These are phyloP conservation scores for sunflower (Helianthus annuus) DNA, from an alignment of 129 eudicot genomes.

Conservation along the genomic window HanXRQr2.0-SUNRISE NC_035439.2:132164549-132165048, in stretches of 20 bases:
- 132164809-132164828: constrained; percentile 72
- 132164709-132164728: constrained; percentile 36
- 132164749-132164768: constrained; percentile 47
- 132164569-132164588: constrained; percentile 72
- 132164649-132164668: constrained; percentile 81
- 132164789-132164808: constrained; percentile 78
- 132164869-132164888: constrained; percentile 67
- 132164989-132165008: constrained; percentile 44
- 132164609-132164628: constrained; percentile 42
- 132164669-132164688: constrained; percentile 70
- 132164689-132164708: constrained; percentile 76
- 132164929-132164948: constrained; percentile 83
- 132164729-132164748: constrained; percentile 52
- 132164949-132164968: constrained; percentile 59
- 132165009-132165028: constrained; percentile 76
- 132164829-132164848: constrained; percentile 80
- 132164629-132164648: constrained; percentile 78
- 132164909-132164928: constrained; percentile 78
- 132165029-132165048: constrained; percentile 70
- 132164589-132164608: constrained; percentile 61
- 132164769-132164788: constrained; percentile 81
- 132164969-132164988: constrained; percentile 54
- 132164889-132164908: constrained; percentile 62
- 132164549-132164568: constrained; percentile 55
- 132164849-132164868: constrained; percentile 63